A percentile compares a stretch with the other conserved stretches of the same genome.
These are phyloP conservation scores for Podila epigama DNA, from an alignment of 192 early-diverging fungal species.

Conservation along the genomic window DNA sequence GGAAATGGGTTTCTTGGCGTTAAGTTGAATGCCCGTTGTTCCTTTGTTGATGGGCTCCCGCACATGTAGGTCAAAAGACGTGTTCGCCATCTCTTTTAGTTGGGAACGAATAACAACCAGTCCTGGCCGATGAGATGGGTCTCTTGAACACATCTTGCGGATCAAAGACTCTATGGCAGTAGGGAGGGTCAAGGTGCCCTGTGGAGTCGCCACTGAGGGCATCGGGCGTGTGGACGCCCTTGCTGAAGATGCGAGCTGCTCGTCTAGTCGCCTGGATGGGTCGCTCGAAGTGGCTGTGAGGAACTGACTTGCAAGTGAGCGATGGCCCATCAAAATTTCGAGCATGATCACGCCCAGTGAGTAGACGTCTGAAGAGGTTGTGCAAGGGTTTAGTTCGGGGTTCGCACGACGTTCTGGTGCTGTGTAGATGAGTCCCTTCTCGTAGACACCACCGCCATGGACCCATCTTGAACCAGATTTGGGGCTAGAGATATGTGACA, in stretches of 20 bases:
- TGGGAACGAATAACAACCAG: slow-evolving; percentile 39
- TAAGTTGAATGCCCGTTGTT: slow-evolving; percentile 42
- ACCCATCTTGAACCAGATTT: slow-evolving; percentile 31
- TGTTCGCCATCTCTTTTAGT: slow-evolving; percentile 49
- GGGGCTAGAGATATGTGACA: slow-evolving; percentile 1
- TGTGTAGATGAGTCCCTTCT: slow-evolving; percentile 40
- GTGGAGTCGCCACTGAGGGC: slow-evolving; percentile 31
- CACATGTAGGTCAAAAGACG: slow-evolving; percentile 42
- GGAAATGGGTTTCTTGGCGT: slow-evolving; percentile 47
- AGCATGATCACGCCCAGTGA: slow-evolving; percentile 47
- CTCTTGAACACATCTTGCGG: slow-evolving; percentile 35
- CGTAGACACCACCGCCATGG: slow-evolving; percentile 35
- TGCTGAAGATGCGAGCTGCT: not conserved
- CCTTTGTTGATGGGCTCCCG: slow-evolving; percentile 43
- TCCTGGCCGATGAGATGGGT: slow-evolving; percentile 36
- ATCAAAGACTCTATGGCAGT: slow-evolving; percentile 42
- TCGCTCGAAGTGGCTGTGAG: slow-evolving; percentile 22
- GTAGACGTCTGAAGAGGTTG: slow-evolving; percentile 37
- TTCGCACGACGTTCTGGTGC: slow-evolving; percentile 48
- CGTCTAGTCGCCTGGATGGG: slow-evolving; percentile 2
- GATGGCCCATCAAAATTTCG: slow-evolving; percentile 44
- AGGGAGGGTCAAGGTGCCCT: slow-evolving; percentile 29
- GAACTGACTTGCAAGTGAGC: slow-evolving; percentile 39
- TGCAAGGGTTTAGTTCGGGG: slow-evolving; percentile 45
- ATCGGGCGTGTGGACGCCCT: slow-evolving; percentile 1